A percentile compares a stretch with the other conserved stretches of the same genome.
phyloP scores from a whole-genome alignment of 2,329 filamentous ascomycete genomes.

The Claviceps sp. region DNA sequence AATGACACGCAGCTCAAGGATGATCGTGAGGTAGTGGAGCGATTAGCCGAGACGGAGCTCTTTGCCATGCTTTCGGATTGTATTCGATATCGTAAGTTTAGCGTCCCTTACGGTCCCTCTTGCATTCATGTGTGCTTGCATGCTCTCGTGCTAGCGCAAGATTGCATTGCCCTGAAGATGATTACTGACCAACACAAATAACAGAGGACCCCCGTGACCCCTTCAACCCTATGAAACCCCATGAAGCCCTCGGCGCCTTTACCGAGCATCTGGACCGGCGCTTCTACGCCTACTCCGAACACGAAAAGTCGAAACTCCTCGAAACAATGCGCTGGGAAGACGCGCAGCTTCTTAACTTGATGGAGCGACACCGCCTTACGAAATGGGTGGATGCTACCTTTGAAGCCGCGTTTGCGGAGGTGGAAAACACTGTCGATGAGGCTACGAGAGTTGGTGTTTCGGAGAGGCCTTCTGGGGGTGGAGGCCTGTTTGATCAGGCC shows the following conservation, averaged over 20 bases:
- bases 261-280: conserved; percentile 48
- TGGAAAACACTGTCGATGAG: conserved; percentile 20
- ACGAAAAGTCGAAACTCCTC: conserved; percentile 52
- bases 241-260: conserved; percentile 44
- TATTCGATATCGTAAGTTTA: conserved; percentile 48
- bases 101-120: not conserved
- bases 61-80: conserved; percentile 54
- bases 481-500: not conserved
- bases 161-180: not conserved
- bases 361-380: conserved; percentile 55
- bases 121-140: too few species aligned
- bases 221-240: conserved; percentile 34
- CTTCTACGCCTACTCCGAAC: conserved; percentile 45
- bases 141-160: too few species aligned
- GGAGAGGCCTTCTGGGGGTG: not conserved
- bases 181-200: conserved; percentile 15
- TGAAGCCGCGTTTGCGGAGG: conserved; percentile 22
- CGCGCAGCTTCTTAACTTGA: conserved; percentile 40
- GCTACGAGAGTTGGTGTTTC: conserved; percentile 11
- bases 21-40: conserved; percentile 51
- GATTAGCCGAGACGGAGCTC: conserved; percentile 51
- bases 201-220: conserved; percentile 28
- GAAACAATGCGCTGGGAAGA: conserved; percentile 65
- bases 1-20: conserved; percentile 65
- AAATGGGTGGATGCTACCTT: conserved; percentile 44